These are phyloP conservation scores for Diversispora epigaea DNA, from an alignment of 192 early-diverging fungal species.

Conservation along the genomic window DNA sequence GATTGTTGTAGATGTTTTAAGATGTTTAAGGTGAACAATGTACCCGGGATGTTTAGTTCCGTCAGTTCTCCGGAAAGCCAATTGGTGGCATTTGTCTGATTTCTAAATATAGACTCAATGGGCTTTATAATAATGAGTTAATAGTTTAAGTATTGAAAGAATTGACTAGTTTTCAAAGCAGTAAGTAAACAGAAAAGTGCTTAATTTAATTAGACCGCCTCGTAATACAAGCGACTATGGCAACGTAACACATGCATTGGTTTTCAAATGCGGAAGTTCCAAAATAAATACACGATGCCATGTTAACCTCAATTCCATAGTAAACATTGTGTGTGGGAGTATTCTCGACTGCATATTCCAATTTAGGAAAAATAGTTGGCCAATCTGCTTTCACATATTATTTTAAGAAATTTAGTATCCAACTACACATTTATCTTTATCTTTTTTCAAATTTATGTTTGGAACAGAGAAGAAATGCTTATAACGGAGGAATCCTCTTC, in stretches of 20 bases:
- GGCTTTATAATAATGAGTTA: background rate
- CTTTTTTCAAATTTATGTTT: too few species aligned
- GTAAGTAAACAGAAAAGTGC: slow-evolving; percentile 4
- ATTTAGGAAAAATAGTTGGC: too few species aligned
- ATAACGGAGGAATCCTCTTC: background rate
- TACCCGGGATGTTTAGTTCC: slow-evolving; percentile 5
- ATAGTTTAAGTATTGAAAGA: background rate
- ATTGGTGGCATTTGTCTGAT: background rate
- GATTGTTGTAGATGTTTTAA: too few species aligned
- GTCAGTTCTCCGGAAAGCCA: background rate
- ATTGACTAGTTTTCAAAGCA: background rate
- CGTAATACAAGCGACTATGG: background rate
- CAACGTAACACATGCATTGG: too few species aligned
- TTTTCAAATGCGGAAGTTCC: background rate
- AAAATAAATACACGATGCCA: too few species aligned
- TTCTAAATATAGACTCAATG: background rate
- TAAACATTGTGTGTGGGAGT: too few species aligned
- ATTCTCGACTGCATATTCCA: too few species aligned
- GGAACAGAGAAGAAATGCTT: background rate
- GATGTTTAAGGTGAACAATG: background rate
- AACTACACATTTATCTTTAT: too few species aligned
- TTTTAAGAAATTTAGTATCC: background rate
- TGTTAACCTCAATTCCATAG: background rate
- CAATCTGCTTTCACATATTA: background rate
- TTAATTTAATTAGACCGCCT: background rate